A percentile compares a stretch with the other conserved stretches of the same genome.
Conservation (phyloP, 1,139 yeast species). For the Yamadazyma friedrichii region DNA sequence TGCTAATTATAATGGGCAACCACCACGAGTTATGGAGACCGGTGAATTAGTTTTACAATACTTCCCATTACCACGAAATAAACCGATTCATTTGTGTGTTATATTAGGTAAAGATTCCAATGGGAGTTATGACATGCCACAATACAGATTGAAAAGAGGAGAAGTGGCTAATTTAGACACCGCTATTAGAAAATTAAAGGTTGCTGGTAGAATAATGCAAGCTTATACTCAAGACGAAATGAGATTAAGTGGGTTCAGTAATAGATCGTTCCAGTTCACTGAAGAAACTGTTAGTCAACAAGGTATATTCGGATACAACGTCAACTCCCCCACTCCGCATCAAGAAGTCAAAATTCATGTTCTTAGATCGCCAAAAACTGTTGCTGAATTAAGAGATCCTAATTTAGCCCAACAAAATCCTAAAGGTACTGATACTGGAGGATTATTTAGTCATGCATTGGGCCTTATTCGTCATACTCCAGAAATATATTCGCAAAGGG, state of each 20-base stretch:
- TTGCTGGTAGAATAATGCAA: conserved; percentile 88
- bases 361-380: conserved; percentile 61
- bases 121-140: conserved; percentile 71
- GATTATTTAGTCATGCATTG: conserved; percentile 72
- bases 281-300: conserved; percentile 53
- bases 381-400: conserved; percentile 71
- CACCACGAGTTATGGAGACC: conserved; percentile 20
- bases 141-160: conserved; percentile 44
- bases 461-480: conserved; percentile 56
- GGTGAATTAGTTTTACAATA: conserved; percentile 42
- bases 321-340: conserved; percentile 42
- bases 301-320: conserved; percentile 36
- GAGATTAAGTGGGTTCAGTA: conserved; percentile 76
- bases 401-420: conserved; percentile 85
- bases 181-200: conserved; percentile 76
- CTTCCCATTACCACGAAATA: conserved; percentile 62
- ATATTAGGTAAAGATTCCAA: conserved; percentile 78
- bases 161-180: conserved; percentile 72
- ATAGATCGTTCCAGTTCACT: conserved; percentile 72
- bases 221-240: conserved; percentile 93
- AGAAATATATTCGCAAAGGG: conserved; percentile 21
- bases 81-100: conserved; percentile 79
- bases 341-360: conserved; percentile 76
- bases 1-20: conserved; percentile 20
- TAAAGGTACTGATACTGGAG: conserved; percentile 71